These are phyloP conservation scores for Dictyostelium intermedium DNA, from an alignment of 78 protist species.

Conservation along the genomic window DNA sequence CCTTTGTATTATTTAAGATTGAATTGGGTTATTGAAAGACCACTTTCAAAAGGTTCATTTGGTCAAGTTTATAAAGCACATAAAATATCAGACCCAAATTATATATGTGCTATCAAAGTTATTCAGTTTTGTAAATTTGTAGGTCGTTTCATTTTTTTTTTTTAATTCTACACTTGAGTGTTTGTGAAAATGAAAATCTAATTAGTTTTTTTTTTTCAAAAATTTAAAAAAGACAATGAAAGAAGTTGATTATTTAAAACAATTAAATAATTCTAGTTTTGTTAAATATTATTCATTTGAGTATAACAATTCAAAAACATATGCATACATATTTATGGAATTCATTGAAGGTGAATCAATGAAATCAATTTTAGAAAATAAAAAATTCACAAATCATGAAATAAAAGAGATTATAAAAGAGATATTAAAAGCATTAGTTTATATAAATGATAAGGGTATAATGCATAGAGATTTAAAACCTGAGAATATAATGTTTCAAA, in stretches of 20 bases:
- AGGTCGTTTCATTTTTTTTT: not conserved
- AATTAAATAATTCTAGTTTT: not conserved
- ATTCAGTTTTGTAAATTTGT: not conserved
- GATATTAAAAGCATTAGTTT: not conserved
- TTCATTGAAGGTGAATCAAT: not conserved
- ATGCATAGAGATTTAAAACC: not conserved
- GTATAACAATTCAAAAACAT: not conserved
- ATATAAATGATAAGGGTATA: not conserved
- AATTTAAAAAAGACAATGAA: too few species aligned
- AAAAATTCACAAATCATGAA: not conserved
- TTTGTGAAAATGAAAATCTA: too few species aligned
- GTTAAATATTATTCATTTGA: not conserved
- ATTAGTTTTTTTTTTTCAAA: too few species aligned
- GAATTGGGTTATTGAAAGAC: not conserved
- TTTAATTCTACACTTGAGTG: too few species aligned
- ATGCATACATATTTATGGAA: not conserved
- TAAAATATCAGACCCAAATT: not conserved
- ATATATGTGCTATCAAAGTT: not conserved
- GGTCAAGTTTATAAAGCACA: not conserved
- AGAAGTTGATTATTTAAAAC: not conserved
- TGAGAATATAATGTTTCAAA: not conserved
- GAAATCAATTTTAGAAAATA: not conserved
- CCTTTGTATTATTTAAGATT: not conserved
- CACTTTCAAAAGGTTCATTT: not conserved
- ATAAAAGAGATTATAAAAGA: not conserved